Base-by-base conservation (phyloP, 2,329 filamentous ascomycete genomes). In the Paraphaeosphaeria minitans region DNA sequence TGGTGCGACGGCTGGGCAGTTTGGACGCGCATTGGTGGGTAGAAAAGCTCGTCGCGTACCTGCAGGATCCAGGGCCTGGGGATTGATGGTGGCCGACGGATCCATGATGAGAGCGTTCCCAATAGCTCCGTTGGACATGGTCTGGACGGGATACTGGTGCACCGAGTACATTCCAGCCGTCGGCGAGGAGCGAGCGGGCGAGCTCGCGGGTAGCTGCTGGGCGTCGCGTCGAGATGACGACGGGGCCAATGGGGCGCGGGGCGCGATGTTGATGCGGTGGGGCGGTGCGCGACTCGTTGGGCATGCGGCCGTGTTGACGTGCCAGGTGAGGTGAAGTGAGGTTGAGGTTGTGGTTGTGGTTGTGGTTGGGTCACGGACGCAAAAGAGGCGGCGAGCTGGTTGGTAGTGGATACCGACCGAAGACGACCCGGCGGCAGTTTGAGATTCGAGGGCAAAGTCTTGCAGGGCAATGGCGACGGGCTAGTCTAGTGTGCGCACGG, bases 91-190 rank as follows among this genome's bases (percentile, higher is more conserved):
- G 59, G 70, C 75, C 48, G 74, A 72, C 45, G 69, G 64, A 60
- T 79, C 76, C 75, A 78, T 78, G 68, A 78, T 78, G 68, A 76
- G 74, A 65, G 69, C 72, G 72, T 75, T 74, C 52, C 69, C 75
- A 66, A 77, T 70, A 68, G 66, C 68, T 67, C 75, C 76, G 69
- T 76, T 77, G 55, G 76, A 70, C 69, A 77, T 68, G 60, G 73
- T 66, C 60, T 71, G 69, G 63, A 74, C 69, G 56, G 75, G 74
- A 31, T 31, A 31, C 10, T 31, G 29, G 67, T 77, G 76, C 69
- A 77, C 75, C 45, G 75, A 76, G 73, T 76, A 78, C 75, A 78
- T 78, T 69, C 70, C 73, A 73, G 68, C 63, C 69, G 73, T 66
- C 33, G 69, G 70, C 72, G 66, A 65, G 61, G 62, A 52, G 55